A percentile compares a stretch with the other conserved stretches of the same genome.
Evolutionary conservation across 768 basidiomycete genomes (phyloP).

Genomic region (Serendipita sp.): DNA sequence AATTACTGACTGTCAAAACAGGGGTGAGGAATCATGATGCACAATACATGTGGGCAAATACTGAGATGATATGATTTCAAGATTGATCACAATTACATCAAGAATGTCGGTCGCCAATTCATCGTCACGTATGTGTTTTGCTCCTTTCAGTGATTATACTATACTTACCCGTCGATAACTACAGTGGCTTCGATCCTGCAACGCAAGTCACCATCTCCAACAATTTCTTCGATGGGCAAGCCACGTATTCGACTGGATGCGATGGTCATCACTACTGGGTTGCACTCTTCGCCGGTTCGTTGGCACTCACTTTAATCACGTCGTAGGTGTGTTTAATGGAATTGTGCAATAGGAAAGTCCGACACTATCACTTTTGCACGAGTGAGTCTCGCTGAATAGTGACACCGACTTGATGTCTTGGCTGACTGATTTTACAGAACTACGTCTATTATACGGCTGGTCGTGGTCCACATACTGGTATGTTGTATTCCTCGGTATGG

Average conservation of each 20-base stretch:
- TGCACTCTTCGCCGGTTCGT: conserved; percentile 5
- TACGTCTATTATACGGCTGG: too few species aligned
- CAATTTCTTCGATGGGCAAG: conserved; percentile 1
- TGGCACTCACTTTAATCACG: neutral
- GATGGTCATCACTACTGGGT: neutral
- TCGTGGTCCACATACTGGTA: neutral
- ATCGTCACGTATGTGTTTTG: neutral
- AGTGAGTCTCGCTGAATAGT: neutral
- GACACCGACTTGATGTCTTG: neutral
- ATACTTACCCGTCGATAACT: neutral
- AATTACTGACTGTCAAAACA: too few species aligned
- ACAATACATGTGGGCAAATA: neutral
- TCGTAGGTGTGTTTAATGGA: neutral
- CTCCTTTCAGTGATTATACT: neutral
- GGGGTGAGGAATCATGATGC: neutral
- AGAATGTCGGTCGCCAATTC: conserved; percentile 6
- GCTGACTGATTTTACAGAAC: too few species aligned
- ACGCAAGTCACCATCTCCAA: conserved; percentile 4
- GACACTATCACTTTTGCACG: conserved; percentile 2
- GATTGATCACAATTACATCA: conserved; percentile 6
- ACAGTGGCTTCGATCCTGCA: neutral
- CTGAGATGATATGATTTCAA: neutral
- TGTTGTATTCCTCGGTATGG: neutral
- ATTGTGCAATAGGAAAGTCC: neutral
- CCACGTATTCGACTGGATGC: conserved; percentile 3